A percentile compares a stretch with the other conserved stretches of the same genome.
These are phyloP conservation scores for Pelargonium nanum DNA, from an alignment of 345 rosid species.

Conservation along the genomic window DNA sequence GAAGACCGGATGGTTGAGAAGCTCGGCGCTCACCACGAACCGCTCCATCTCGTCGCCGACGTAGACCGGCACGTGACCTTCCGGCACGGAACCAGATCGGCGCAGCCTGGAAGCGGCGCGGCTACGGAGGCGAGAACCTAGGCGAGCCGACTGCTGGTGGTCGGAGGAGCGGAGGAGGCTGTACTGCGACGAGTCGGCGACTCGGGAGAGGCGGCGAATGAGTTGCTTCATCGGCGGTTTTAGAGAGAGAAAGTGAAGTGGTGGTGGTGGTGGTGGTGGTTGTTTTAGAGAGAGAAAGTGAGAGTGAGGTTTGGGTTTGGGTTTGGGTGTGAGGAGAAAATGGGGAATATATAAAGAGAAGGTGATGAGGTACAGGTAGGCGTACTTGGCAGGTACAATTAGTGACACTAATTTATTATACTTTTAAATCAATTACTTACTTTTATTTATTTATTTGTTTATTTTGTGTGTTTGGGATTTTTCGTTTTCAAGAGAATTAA, in stretches of 20 bases:
- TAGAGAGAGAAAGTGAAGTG: not conserved
- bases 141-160: conserved; percentile 20
- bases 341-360: conserved; percentile 10
- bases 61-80: conserved; percentile 78
- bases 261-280: not conserved
- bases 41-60: conserved; percentile 96
- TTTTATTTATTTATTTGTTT: too few relatives aligned
- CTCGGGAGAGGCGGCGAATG: conserved; percentile 80
- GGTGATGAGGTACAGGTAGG: conserved; percentile 25
- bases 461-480: too few relatives aligned
- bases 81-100: conserved; percentile 42
- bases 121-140: conserved; percentile 15
- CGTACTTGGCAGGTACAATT: conserved; percentile 55
- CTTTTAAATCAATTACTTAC: not conserved
- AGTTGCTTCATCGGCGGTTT: conserved; percentile 74
- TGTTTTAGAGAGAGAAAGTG: too few relatives aligned
- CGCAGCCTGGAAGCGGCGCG: conserved; percentile 12
- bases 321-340: conserved; percentile 5
- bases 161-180: conserved; percentile 50
- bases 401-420: too few relatives aligned
- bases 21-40: conserved; percentile 74
- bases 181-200: conserved; percentile 75
- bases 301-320: too few relatives aligned
- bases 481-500: too few relatives aligned
- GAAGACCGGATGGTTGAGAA: conserved; percentile 80